Conservation (phyloP, 1,284 basidiomycete genomes). For the Chalciporus sp. region DNA sequence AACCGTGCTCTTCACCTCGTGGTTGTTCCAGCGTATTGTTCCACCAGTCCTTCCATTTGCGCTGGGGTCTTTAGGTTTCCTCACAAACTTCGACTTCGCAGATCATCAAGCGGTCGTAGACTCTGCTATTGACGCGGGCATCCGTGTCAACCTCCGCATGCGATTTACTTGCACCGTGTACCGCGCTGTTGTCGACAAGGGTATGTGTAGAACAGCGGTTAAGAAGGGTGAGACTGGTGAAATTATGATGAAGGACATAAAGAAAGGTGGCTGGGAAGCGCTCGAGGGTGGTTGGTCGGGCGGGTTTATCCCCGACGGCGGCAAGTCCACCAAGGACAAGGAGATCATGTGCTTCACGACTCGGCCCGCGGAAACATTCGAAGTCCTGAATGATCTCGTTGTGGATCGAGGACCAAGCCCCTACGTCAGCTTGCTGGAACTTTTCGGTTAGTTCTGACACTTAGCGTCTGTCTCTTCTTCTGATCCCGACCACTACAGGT, state of each 20-base stretch:
- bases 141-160: slow-evolving; percentile 98
- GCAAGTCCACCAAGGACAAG: slow-evolving; percentile 75
- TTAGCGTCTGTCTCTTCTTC: neutral
- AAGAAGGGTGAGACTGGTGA: slow-evolving; percentile 92
- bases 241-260: slow-evolving; percentile 91
- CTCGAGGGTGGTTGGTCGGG: slow-evolving; percentile 75
- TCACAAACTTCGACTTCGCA: slow-evolving; percentile 97
- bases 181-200: slow-evolving; percentile 78
- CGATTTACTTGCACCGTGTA: slow-evolving; percentile 99
- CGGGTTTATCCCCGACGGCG: slow-evolving; percentile 42
- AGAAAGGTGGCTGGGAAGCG: slow-evolving; percentile 91
- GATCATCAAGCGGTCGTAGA: slow-evolving; percentile 89
- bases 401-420: slow-evolving; percentile 98
- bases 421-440: slow-evolving; percentile 93
- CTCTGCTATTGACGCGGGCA: slow-evolving; percentile 88
- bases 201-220: slow-evolving; percentile 77
- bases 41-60: slow-evolving; percentile 98
- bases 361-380: slow-evolving; percentile 93
- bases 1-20: slow-evolving; percentile 98
- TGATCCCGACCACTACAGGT: slow-evolving; percentile 50
- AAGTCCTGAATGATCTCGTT: slow-evolving; percentile 97
- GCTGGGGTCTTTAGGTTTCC: slow-evolving; percentile 96
- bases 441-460: slow-evolving; percentile 76
- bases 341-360: slow-evolving; percentile 99
- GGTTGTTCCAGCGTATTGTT: slow-evolving; percentile 98